phyloP scores from a whole-genome alignment of 306 rosid species.

The Sphenostylis stenocarpa region DNA sequence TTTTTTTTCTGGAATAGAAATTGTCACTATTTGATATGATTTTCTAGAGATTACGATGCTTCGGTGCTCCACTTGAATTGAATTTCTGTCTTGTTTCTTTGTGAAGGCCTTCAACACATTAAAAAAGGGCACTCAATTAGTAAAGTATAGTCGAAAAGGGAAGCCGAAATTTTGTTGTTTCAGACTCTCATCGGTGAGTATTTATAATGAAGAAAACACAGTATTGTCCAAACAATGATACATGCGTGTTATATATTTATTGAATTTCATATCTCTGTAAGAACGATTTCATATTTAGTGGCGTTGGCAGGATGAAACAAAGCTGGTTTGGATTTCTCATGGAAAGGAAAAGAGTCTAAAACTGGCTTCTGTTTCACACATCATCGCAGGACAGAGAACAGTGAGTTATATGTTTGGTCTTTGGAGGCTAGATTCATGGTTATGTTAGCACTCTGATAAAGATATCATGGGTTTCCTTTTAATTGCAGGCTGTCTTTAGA shows the following conservation, averaged over 20 bases:
- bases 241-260: background rate
- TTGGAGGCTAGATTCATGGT: background rate
- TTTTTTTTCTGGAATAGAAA: conserved; percentile 7
- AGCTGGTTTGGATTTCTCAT: conserved; percentile 75
- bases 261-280: conserved; percentile 26
- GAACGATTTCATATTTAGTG: conserved; percentile 48
- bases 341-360: conserved; percentile 77
- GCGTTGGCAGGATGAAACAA: conserved; percentile 79
- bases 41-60: conserved; percentile 24
- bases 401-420: conserved; percentile 56
- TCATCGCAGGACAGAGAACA: conserved; percentile 91
- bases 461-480: background rate
- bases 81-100: conserved; percentile 28
- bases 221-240: background rate
- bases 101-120: conserved; percentile 69
- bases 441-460: background rate
- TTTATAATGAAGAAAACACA: conserved; percentile 4
- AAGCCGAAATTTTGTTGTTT: conserved; percentile 80
- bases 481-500: conserved; percentile 81
- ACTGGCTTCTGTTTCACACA: conserved; percentile 56
- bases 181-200: conserved; percentile 78
- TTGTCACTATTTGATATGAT: conserved; percentile 18
- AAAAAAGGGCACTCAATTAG: conserved; percentile 76
- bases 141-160: conserved; percentile 85
- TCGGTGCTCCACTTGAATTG: conserved; percentile 16